These are phyloP conservation scores for Inga oerstediana DNA, from an alignment of 306 rosid species.

Conservation along the genomic window DNA sequence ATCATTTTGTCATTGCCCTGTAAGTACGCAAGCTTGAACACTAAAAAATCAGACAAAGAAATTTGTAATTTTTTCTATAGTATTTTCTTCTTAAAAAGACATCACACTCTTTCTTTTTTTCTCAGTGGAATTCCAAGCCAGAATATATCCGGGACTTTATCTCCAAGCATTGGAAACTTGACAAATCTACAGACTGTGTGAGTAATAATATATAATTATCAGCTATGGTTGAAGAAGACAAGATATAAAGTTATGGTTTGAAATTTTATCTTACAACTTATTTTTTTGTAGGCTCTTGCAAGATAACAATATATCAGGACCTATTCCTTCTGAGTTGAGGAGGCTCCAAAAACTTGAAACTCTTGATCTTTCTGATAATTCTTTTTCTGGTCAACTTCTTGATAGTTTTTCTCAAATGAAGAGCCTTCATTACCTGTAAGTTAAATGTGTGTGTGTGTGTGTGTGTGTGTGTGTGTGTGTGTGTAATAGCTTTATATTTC, in stretches of 20 bases:
- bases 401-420: constrained; percentile 63
- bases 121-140: constrained; percentile 94
- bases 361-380: constrained; percentile 86
- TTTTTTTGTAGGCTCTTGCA: constrained; percentile 65
- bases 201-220: constrained; percentile 38
- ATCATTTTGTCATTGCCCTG: constrained; percentile 68
- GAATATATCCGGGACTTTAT: constrained; percentile 75
- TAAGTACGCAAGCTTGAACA: constrained; percentile 43
- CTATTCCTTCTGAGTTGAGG: constrained; percentile 78
- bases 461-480: background rate
- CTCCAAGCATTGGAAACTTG: constrained; percentile 86
- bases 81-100: background rate
- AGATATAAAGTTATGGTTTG: background rate
- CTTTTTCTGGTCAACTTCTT: constrained; percentile 74
- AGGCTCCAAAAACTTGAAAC: constrained; percentile 78
- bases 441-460: background rate
- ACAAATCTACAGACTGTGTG: constrained; percentile 78
- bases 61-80: background rate
- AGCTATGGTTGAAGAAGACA: background rate
- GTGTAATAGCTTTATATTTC: background rate
- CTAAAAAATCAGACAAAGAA: background rate
- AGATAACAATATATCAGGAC: constrained; percentile 77
- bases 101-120: background rate
- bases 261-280: constrained; percentile 1
- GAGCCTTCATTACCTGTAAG: constrained; percentile 84